Conservation (phyloP, 306 rosid species). For the Inga leiocalycina region DNA sequence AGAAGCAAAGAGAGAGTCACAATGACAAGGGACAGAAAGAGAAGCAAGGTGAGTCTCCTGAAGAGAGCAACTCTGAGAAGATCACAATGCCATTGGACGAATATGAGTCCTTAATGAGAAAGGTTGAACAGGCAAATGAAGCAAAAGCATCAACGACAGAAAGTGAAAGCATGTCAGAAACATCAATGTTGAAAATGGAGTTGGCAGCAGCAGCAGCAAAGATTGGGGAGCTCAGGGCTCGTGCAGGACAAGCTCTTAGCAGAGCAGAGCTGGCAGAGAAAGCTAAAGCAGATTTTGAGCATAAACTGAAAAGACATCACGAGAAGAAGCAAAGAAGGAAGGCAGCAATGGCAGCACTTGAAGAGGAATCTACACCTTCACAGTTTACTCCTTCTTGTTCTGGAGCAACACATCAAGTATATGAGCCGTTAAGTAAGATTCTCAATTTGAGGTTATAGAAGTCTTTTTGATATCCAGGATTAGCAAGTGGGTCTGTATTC, state of each 20-base stretch:
- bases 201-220: slow-evolving; percentile 58
- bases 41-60: slow-evolving; percentile 16
- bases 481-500: no score
- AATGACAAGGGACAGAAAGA: slow-evolving; percentile 38
- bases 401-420: slow-evolving; percentile 24
- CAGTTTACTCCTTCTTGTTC: slow-evolving; percentile 41
- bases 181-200: slow-evolving; percentile 61
- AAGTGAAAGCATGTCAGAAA: slow-evolving; percentile 4
- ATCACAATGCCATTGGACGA: slow-evolving; percentile 42
- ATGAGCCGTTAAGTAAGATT: slow-evolving; percentile 58
- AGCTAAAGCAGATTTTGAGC: slow-evolving; percentile 66
- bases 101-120: slow-evolving; percentile 37
- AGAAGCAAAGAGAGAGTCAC: slow-evolving; percentile 23
- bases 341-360: slow-evolving; percentile 66
- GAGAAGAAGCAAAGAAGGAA: slow-evolving; percentile 61
- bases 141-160: slow-evolving; percentile 13
- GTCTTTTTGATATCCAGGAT: neutral
- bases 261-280: slow-evolving; percentile 87
- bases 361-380: slow-evolving; percentile 55
- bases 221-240: slow-evolving; percentile 60
- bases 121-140: slow-evolving; percentile 36
- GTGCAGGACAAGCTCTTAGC: slow-evolving; percentile 74
- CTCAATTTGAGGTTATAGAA: slow-evolving; percentile 69
- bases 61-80: slow-evolving; percentile 32
- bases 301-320: slow-evolving; percentile 54